A percentile compares a stretch with the other conserved stretches of the same genome.
These are phyloP conservation scores for Primulina tabacum DNA, from an alignment of 257 asterid species.

Conservation along the genomic window DNA sequence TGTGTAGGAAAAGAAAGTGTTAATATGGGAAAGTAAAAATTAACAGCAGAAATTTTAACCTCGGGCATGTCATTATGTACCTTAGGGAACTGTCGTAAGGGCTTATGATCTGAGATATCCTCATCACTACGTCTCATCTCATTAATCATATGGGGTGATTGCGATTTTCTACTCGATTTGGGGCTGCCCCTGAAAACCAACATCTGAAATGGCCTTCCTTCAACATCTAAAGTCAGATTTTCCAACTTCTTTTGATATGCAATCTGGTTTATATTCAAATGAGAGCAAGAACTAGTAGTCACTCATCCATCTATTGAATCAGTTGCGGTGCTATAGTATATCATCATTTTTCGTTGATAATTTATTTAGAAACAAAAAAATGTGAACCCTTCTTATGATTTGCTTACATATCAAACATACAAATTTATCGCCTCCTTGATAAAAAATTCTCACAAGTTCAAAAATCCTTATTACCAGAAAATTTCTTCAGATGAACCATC, in stretches of 20 bases:
- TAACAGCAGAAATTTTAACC: background rate
- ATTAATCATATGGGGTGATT: slow-evolving; percentile 37
- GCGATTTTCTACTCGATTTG: slow-evolving; percentile 46
- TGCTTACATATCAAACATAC: too few relatives aligned
- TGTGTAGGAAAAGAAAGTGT: background rate
- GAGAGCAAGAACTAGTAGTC: slow-evolving; percentile 11
- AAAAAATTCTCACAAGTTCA: too few relatives aligned
- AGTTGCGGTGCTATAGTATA: too few relatives aligned
- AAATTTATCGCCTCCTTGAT: background rate
- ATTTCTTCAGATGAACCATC: background rate
- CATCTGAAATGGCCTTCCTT: slow-evolving; percentile 84
- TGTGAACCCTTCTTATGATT: too few relatives aligned
- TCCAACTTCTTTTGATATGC: slow-evolving; percentile 47
- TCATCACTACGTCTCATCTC: slow-evolving; percentile 54
- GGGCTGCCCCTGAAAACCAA: slow-evolving; percentile 90
- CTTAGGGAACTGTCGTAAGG: slow-evolving; percentile 48
- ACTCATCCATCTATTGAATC: background rate
- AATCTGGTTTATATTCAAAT: slow-evolving; percentile 27
- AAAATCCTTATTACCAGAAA: background rate
- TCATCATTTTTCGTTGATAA: too few relatives aligned
- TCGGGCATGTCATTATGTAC: slow-evolving; percentile 24
- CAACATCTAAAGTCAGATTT: slow-evolving; percentile 51
- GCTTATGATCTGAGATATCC: slow-evolving; percentile 27
- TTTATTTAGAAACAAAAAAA: too few relatives aligned
- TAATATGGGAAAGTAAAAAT: background rate